phyloP scores from a whole-genome alignment of 1,139 yeast genomes.

The Meyerozyma carpophila region DNA sequence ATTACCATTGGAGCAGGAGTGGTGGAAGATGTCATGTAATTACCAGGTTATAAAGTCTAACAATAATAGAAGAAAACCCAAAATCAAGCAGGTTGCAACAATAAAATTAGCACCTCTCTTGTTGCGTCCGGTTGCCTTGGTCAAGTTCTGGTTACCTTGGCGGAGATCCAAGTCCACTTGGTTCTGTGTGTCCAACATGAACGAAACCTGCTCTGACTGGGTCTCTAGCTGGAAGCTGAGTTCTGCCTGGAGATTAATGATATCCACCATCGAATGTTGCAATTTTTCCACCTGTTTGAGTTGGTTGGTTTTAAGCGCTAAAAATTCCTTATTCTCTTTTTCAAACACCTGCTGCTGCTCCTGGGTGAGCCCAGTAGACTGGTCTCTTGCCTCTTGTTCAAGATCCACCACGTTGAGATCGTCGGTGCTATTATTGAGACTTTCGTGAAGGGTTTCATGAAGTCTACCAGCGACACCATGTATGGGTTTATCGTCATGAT shows the following conservation, averaged over 20 bases:
- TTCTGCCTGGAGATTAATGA: constrained; percentile 73
- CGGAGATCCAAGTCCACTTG: constrained; percentile 63
- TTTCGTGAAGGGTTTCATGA: neutral
- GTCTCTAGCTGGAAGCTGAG: constrained; percentile 67
- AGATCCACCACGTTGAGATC: constrained; percentile 6
- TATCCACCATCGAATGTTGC: constrained; percentile 76
- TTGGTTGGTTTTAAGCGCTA: constrained; percentile 59
- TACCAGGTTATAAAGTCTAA: constrained; percentile 52
- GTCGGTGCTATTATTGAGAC: constrained; percentile 1
- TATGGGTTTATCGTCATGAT: constrained; percentile 4
- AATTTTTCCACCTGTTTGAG: constrained; percentile 62
- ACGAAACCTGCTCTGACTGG: constrained; percentile 70
- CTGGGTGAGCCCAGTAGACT: constrained; percentile 32
- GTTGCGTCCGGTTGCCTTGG: constrained; percentile 65
- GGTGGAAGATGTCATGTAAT: constrained; percentile 19
- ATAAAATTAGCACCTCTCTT: constrained; percentile 67
- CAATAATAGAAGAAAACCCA: constrained; percentile 59
- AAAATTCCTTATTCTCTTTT: constrained; percentile 64
- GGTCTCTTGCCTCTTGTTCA: constrained; percentile 19
- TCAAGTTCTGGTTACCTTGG: constrained; percentile 70
- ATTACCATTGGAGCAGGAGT: constrained; percentile 84
- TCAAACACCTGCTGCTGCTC: constrained; percentile 67
- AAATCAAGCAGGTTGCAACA: constrained; percentile 51
- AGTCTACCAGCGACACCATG: neutral
- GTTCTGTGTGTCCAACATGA: constrained; percentile 65